A percentile compares a stretch with the other conserved stretches of the same genome.
Evolutionary conservation across 345 rosid genomes (phyloP).

Genomic region (Anastatica hierochuntica): DNA sequence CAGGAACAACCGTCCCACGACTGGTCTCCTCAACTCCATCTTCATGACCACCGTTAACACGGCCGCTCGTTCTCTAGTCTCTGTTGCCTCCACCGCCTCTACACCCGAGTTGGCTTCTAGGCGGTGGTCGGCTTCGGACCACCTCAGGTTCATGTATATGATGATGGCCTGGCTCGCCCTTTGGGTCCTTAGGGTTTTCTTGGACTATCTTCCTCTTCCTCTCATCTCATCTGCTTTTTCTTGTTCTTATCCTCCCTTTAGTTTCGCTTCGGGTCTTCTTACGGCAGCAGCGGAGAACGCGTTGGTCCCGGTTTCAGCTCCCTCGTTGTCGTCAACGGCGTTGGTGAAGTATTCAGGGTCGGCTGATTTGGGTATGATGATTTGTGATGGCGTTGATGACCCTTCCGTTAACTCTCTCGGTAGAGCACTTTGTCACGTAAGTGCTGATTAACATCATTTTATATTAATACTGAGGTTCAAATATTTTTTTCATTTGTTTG

Average conservation of each 20-base stretch:
- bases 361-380: conserved; percentile 30
- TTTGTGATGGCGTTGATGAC: conserved; percentile 35
- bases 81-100: conserved; percentile 42
- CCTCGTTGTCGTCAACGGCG: conserved; percentile 15
- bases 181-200: conserved; percentile 51
- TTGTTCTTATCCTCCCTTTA: conserved; percentile 22
- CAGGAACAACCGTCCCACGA: conserved; percentile 31
- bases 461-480: too few species aligned
- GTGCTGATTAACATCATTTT: background rate
- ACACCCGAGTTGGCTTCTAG: conserved; percentile 23
- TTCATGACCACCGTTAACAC: conserved; percentile 58
- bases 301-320: conserved; percentile 18
- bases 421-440: conserved; percentile 68
- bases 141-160: conserved; percentile 61
- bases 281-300: conserved; percentile 25
- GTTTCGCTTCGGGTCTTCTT: conserved; percentile 29
- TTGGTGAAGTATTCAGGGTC: conserved; percentile 26
- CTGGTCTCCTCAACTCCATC: conserved; percentile 40
- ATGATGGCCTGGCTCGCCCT: conserved; percentile 53
- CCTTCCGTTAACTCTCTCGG: conserved; percentile 46
- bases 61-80: conserved; percentile 50
- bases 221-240: conserved; percentile 15
- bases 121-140: conserved; percentile 54
- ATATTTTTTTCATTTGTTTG: too few species aligned
- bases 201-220: conserved; percentile 43